These are phyloP conservation scores for Psidium friedrichsthalianum DNA, from an alignment of 345 rosid genomes.

Conservation along the genomic window DNA sequence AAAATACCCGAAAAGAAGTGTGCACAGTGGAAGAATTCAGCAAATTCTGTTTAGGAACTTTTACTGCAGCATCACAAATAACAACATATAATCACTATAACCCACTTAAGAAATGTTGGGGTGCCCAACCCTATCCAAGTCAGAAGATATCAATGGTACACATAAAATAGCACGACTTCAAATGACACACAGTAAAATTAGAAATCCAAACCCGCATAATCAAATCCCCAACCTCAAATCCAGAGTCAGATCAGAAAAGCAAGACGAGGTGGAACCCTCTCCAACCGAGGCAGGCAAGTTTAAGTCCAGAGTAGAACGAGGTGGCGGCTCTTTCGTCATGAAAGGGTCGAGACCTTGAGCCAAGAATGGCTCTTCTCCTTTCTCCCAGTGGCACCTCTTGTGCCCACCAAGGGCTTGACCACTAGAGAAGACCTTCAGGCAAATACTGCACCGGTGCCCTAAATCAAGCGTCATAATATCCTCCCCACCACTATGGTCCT, in stretches of 20 bases:
- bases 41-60: neutral
- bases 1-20: neutral
- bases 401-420: slow-evolving; percentile 86
- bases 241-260: slow-evolving; percentile 31
- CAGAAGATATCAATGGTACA: neutral
- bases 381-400: slow-evolving; percentile 90
- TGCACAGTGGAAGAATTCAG: neutral
- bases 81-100: neutral
- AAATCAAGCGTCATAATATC: neutral
- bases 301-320: slow-evolving; percentile 33
- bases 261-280: slow-evolving; percentile 25
- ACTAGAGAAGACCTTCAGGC: slow-evolving; percentile 3
- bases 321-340: neutral
- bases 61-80: neutral
- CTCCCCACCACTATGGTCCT: neutral
- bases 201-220: neutral
- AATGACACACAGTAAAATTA: neutral
- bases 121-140: neutral
- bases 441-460: neutral
- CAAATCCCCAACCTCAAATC: slow-evolving; percentile 57
- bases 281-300: slow-evolving; percentile 52
- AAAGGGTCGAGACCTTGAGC: slow-evolving; percentile 17
- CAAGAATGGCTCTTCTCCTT: slow-evolving; percentile 52
- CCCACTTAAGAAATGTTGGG: neutral
- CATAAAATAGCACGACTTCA: neutral